phyloP scores from a whole-genome alignment of 225 moss, liverwort and hornwort genomes.

The Sphagnum tenellum region DNA sequence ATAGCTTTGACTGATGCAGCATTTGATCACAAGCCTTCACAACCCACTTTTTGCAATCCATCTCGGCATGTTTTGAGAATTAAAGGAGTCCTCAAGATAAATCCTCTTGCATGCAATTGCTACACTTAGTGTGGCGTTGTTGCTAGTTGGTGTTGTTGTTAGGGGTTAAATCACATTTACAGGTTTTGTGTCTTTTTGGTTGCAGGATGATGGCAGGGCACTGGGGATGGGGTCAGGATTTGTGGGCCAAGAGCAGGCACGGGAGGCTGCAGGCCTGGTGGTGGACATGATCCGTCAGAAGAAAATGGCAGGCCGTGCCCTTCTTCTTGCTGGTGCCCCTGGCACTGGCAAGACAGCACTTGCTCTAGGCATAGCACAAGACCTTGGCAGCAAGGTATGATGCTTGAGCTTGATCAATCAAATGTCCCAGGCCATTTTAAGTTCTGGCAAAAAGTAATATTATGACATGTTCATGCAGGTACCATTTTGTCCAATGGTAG shows the following conservation, averaged over 20 bases:
- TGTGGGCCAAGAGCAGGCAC: slow-evolving; percentile 88
- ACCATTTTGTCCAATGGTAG: slow-evolving; percentile 97
- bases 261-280: slow-evolving; percentile 86
- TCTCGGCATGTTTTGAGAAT: no score
- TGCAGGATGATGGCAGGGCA: slow-evolving; percentile 81
- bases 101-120: no score
- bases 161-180: no score
- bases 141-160: no score
- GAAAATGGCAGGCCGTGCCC: slow-evolving; percentile 97
- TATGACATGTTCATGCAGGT: slow-evolving; percentile 32
- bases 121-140: no score
- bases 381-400: slow-evolving; percentile 88
- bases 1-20: no score
- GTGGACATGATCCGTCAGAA: slow-evolving; percentile 99
- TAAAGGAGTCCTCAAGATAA: no score
- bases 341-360: slow-evolving; percentile 97
- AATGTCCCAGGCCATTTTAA: no score
- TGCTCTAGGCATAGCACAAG: slow-evolving; percentile 91
- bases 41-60: no score
- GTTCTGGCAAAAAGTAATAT: no score
- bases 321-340: slow-evolving; percentile 86
- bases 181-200: background rate
- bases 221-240: slow-evolving; percentile 82
- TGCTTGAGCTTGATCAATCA: background rate
- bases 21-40: no score